Conservation (phyloP, 2,329 filamentous ascomycete species). For the Cladophialophora yegresii region DNA sequence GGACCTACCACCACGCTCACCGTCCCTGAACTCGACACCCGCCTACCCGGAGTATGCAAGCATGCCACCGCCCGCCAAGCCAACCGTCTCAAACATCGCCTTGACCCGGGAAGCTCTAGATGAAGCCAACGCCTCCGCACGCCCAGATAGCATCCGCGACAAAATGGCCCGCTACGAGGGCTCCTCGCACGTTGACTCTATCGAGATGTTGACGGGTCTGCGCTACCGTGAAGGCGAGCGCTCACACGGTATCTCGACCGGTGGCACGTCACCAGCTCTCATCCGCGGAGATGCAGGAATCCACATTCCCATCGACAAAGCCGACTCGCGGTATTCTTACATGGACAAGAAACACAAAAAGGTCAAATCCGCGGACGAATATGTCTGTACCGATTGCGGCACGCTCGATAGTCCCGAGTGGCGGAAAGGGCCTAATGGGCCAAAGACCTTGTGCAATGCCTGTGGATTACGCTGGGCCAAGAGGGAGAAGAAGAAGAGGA, state of each 20-base stretch:
- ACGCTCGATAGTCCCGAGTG: conserved; percentile 93
- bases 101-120: conserved; percentile 80
- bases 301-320: conserved; percentile 74
- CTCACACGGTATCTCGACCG: conserved; percentile 83
- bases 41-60: conserved; percentile 42
- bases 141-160: conserved; percentile 75
- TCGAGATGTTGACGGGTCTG: conserved; percentile 89
- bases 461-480: conserved; percentile 74
- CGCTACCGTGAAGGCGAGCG: conserved; percentile 86
- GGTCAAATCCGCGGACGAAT: conserved; percentile 77
- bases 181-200: conserved; percentile 75
- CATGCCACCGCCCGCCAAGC: conserved; percentile 69
- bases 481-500: conserved; percentile 72
- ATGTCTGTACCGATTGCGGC: conserved; percentile 94
- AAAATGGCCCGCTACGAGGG: conserved; percentile 83
- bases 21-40: conserved; percentile 26
- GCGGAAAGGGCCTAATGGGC: conserved; percentile 88
- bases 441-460: conserved; percentile 93
- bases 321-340: conserved; percentile 56
- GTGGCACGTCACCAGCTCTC: conserved; percentile 75
- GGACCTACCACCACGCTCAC: conserved; percentile 27
- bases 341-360: conserved; percentile 76
- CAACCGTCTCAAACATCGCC: conserved; percentile 63
- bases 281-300: conserved; percentile 86
- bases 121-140: conserved; percentile 65